Evolutionary conservation across 306 rosid genomes (phyloP).

Genomic region (Medicago truncatula): MtrunA17r5.0-ANR NC_053047.1:34004001-34004500

Average conservation of each 20-base stretch:
- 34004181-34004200: conserved; percentile 30
- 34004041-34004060: conserved; percentile 69
- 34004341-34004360: background rate
- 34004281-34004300: background rate
- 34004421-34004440: too few species aligned
- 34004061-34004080: conserved; percentile 31
- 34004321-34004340: too few species aligned
- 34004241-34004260: background rate
- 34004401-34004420: too few species aligned
- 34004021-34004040: conserved; percentile 79
- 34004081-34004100: conserved; percentile 12
- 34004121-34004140: conserved; percentile 71
- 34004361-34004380: background rate
- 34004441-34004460: too few species aligned
- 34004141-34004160: conserved; percentile 94
- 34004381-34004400: too few species aligned
- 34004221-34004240: background rate
- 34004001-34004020: conserved; percentile 77
- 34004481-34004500: too few species aligned
- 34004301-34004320: background rate
- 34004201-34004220: background rate
- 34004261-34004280: background rate
- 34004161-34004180: conserved; percentile 85
- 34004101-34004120: conserved; percentile 2
- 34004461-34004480: too few species aligned